Evolutionary conservation across 2,329 filamentous ascomycete species (phyloP), one percentile per base, ranked within the genome.

Genomic region (Hymenoscyphus scutula): DNA sequence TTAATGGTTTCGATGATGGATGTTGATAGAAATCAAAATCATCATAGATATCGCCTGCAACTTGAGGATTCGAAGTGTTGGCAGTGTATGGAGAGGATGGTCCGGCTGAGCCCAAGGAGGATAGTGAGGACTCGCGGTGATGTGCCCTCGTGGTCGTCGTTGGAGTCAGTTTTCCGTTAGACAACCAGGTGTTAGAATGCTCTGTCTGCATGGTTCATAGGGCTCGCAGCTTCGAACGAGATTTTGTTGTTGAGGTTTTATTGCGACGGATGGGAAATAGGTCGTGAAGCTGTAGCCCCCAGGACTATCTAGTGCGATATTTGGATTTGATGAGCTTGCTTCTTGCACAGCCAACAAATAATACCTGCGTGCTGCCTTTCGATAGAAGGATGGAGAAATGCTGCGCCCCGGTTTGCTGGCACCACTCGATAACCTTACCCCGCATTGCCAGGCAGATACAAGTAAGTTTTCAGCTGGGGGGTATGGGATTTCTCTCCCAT

Each of bases 111-210:
- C 82, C 84, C 45, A 87, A 69, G 0, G 85, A 87, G 0, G 85
- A 87, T 38, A 85, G 75, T 5, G 84, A 87, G 1, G 84, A 84
- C 66, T 87, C 84, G 67, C 85, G 81, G 54, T 87, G 79, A 69
- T 88, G 55, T 23, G 64, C 61, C 64, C 70, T 69, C n/a, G 70
- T 69, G 11, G 67, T 66, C 19, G 73, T 74, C 32, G 68, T 70
- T n/a, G 73, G 72, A 6, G 73, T 74, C 53, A 73, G 65, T 66
- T 74, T 71, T 56, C 69, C 71, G 67, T 72, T 69, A n/a, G 70
- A 67, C 38, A 69, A 65, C 70, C 69, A 73, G 60, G 66, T 71
- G 45, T 58, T 69, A 6, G 67, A 57, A 32, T 70, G 68, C 32
- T 71, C 70, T 27, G 69, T 63, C 63, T 68, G 72, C 73, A 74